These are phyloP conservation scores for Sporobolomyces roseus DNA, from an alignment of 768 basidiomycete species.

Conservation along the genomic window DNA sequence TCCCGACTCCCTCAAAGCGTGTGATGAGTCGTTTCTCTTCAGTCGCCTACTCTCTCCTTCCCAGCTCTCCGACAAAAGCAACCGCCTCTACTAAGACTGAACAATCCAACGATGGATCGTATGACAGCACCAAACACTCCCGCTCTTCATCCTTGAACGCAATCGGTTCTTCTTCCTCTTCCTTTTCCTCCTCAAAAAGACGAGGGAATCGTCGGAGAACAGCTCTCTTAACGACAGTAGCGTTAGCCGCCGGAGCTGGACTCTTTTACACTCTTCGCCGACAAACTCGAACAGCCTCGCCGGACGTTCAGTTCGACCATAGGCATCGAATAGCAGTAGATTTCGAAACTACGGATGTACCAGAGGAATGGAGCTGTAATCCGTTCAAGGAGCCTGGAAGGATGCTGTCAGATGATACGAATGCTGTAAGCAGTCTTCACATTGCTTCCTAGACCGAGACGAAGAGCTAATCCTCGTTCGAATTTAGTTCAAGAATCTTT, in stretches of 20 bases:
- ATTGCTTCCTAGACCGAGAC: too few relatives aligned
- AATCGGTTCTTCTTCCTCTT: background rate
- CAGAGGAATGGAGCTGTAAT: conserved; percentile 36
- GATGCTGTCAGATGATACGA: conserved; percentile 13
- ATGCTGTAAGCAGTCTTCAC: conserved; percentile 8
- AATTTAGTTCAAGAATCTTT: conserved; percentile 24
- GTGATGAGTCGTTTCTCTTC: conserved; percentile 7
- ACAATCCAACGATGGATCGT: conserved; percentile 5
- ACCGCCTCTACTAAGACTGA: conserved; percentile 17
- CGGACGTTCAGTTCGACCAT: conserved; percentile 18
- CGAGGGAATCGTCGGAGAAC: background rate
- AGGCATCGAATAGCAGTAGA: conserved; percentile 29
- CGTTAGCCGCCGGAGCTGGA: background rate
- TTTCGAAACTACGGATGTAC: conserved; percentile 34
- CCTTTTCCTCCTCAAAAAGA: too few relatives aligned
- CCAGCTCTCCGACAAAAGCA: conserved; percentile 10
- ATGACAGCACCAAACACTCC: background rate
- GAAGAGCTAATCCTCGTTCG: background rate
- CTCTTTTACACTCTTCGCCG: background rate
- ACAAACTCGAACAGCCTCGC: background rate
- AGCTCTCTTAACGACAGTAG: background rate
- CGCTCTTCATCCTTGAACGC: conserved; percentile 2
- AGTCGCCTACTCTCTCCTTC: conserved; percentile 23
- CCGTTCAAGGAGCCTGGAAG: conserved; percentile 38
- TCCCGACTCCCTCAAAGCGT: too few relatives aligned